Base-by-base conservation (phyloP, 1,284 basidiomycete species). In the Taiwanofungus camphoratus region DNA sequence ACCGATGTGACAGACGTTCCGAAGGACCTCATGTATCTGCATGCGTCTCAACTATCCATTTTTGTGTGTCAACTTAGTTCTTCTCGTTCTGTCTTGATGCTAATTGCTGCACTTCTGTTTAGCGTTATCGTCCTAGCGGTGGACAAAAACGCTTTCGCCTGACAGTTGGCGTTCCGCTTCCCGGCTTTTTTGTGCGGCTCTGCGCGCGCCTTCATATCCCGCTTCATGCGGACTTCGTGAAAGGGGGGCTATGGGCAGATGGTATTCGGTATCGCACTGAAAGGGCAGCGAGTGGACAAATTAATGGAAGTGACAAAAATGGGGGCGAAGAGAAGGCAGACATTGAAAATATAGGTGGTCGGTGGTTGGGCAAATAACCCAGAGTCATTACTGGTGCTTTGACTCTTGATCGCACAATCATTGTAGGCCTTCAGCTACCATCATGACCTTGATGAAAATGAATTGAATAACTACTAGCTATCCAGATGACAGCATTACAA, bases 11-110 rank as follows among this genome's bases (percentile, higher is more conserved):
- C 60, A 23, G 58, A 66, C 18, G 48, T 49, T 27, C 50, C 80
- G 7, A 71, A 71, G 2, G 52, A 69, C 45, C 70, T 74, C 18
- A 60, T 82, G 20, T 81, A 77, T 51, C 60, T 85, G 8, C 82
- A 85, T 50, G 68, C 81, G 5, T 72, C 77, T 1, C 68, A 73
- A 24, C 50, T 82, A 20, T 73, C 74, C 7, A 62, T 83, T 43
- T 68, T 67, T 22, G 80, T 81, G 50, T 53, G 77, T 58, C 13
- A 33, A 9, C 37, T n/a, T 29, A 34, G 19, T 16, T 32, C 39
- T 30, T 23, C 37, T 16, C 27, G 20, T 42, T 18, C 12, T n/a
- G 27, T 19, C 12, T 12, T 13, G n/a, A 19, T 44, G 22, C 20
- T 29, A 19, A 7, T 16, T 7, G 31, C 31, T 9, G 18, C 26